phyloP scores from a whole-genome alignment of 225 moss, liverwort and hornwort genomes.

The Sphagnum tenellum region DNA sequence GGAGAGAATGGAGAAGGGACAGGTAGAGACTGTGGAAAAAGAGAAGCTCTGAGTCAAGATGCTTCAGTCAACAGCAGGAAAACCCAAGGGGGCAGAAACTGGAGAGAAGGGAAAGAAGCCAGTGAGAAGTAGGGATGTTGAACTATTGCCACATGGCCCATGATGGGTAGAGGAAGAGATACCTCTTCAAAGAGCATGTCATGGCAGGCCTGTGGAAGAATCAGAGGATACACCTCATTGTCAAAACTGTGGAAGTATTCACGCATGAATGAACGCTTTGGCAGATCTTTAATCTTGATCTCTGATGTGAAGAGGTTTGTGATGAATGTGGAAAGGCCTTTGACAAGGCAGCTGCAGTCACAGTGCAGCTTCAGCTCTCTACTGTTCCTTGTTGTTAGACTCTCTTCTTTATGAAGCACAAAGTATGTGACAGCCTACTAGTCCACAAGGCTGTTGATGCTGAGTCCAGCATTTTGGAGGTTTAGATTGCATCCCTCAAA shows the following conservation, averaged over 20 bases:
- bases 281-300: slow-evolving; percentile 55
- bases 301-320: slow-evolving; percentile 93
- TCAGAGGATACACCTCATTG: slow-evolving; percentile 80
- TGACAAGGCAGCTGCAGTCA: slow-evolving; percentile 62
- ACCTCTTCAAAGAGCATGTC: slow-evolving; percentile 70
- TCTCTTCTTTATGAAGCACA: no score
- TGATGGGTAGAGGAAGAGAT: neutral
- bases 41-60: no score
- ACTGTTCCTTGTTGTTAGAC: no score
- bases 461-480: no score
- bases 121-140: neutral
- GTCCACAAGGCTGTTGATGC: no score
- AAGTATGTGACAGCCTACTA: no score
- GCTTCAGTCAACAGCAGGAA: no score
- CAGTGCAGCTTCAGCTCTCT: neutral
- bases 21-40: no score
- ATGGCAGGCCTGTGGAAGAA: slow-evolving; percentile 51
- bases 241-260: slow-evolving; percentile 91
- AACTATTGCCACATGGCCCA: neutral
- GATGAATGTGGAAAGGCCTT: slow-evolving; percentile 79
- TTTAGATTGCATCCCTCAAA: no score
- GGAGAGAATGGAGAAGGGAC: no score
- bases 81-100: neutral
- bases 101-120: neutral
- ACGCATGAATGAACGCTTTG: slow-evolving; percentile 31